These are phyloP conservation scores for Flaveria robusta DNA, from an alignment of 129 eudicot species.

Conservation along the genomic window DNA sequence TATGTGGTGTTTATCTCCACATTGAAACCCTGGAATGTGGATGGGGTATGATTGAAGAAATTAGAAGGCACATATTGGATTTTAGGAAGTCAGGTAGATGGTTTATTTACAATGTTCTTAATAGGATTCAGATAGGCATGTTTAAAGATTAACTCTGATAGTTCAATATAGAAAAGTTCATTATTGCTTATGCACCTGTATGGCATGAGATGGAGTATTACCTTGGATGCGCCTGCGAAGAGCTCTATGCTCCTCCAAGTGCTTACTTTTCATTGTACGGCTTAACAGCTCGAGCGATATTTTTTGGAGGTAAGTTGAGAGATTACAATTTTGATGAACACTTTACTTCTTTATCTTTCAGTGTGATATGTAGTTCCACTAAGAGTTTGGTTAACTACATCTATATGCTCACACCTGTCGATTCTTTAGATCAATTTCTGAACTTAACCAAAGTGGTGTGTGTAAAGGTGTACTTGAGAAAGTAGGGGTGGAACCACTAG, in stretches of 20 bases:
- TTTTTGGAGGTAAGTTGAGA: slow-evolving; percentile 66
- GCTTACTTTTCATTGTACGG: slow-evolving; percentile 77
- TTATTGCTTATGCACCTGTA: slow-evolving; percentile 64
- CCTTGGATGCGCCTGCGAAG: slow-evolving; percentile 78
- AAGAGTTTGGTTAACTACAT: too few relatives aligned
- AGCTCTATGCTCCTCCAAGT: slow-evolving; percentile 88
- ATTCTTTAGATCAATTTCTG: not conserved
- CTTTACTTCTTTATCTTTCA: too few relatives aligned
- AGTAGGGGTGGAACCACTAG: slow-evolving; percentile 82
- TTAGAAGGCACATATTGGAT: slow-evolving; percentile 83
- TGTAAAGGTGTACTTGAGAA: slow-evolving; percentile 75
- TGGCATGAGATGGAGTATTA: slow-evolving; percentile 82
- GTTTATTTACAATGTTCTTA: not conserved
- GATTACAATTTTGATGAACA: not conserved
- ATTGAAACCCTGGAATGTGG: slow-evolving; percentile 82
- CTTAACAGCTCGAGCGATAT: slow-evolving; percentile 58
- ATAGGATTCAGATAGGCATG: not conserved
- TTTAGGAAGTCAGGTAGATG: slow-evolving; percentile 80
- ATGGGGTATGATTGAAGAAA: slow-evolving; percentile 95
- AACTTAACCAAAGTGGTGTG: slow-evolving; percentile 35
- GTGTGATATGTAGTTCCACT: too few relatives aligned
- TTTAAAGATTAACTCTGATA: not conserved
- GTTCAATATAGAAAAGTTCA: slow-evolving; percentile 58
- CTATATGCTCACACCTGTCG: too few relatives aligned
- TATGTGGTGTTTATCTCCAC: slow-evolving; percentile 84